Percentiles rank a stretch among this genome's conserved stretches.
These are phyloP conservation scores for Pleomassaria siparia DNA, from an alignment of 2,329 filamentous ascomycete species.

Conservation along the genomic window DNA sequence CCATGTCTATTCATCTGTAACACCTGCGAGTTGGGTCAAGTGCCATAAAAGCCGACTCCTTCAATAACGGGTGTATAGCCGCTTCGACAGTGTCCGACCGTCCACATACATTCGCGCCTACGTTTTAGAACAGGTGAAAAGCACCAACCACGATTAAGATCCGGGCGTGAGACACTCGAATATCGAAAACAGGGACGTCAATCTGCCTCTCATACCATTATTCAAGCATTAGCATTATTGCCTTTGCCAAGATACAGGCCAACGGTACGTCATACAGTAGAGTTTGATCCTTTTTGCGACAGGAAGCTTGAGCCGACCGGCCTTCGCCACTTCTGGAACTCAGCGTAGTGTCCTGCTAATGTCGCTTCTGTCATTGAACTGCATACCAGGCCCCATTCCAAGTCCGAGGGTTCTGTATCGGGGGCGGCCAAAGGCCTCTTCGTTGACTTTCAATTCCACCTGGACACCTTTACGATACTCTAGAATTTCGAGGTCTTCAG, in stretches of 20 bases:
- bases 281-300: too few species aligned
- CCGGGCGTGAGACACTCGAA: not conserved
- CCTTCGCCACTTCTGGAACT: not conserved
- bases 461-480: too few species aligned
- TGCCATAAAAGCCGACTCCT: not conserved
- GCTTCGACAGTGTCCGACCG: not conserved
- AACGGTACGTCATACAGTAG: too few species aligned
- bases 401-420: constrained; percentile 3
- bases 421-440: not conserved
- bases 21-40: not conserved
- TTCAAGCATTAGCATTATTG: not conserved
- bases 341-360: not conserved
- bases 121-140: not conserved
- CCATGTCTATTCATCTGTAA: not conserved
- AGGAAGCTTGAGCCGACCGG: not conserved
- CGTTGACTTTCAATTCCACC: not conserved
- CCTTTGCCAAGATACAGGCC: not conserved
- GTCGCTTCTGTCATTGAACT: not conserved
- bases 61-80: not conserved
- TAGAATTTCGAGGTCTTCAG: too few species aligned
- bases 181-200: not conserved
- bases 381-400: not conserved
- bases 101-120: not conserved
- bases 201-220: not conserved
- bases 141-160: not conserved